These are phyloP conservation scores for Apophysomyces sp. DNA, from an alignment of 371 early-diverging fungal genomes.

Conservation along the genomic window DNA sequence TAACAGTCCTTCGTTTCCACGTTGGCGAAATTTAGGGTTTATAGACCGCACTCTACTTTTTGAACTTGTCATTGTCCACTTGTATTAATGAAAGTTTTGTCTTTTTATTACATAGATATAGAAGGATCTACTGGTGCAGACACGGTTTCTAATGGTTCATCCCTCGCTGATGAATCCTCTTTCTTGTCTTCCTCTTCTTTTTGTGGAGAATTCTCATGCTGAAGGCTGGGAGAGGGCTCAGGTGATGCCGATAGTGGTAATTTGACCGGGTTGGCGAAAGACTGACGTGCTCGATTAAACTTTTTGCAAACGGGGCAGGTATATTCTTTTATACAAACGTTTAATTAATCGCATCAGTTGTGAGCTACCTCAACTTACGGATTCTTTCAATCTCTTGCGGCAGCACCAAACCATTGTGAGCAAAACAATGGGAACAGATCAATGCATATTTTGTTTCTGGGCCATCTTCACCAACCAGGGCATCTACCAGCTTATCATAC, in stretches of 20 bases:
- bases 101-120: too few relatives aligned
- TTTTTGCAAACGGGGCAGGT: conserved; percentile 51
- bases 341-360: neutral
- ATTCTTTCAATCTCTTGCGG: conserved; percentile 73
- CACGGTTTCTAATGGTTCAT: neutral
- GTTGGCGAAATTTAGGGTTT: too few relatives aligned
- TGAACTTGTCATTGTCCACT: too few relatives aligned
- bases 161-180: neutral
- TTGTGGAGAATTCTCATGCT: neutral
- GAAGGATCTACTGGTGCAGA: too few relatives aligned
- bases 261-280: neutral
- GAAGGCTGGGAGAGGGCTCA: neutral
- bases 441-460: conserved; percentile 86
- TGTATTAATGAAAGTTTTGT: too few relatives aligned
- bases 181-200: neutral
- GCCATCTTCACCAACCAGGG: conserved; percentile 82
- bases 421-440: conserved; percentile 84
- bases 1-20: too few relatives aligned
- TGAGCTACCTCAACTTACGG: conserved; percentile 43
- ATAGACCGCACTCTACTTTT: too few relatives aligned
- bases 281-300: conserved; percentile 30
- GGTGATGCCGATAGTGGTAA: neutral
- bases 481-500: conserved; percentile 87
- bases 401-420: conserved; percentile 88
- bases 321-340: conserved; percentile 33